Conservation (phyloP, 768 basidiomycete species). For the Suillus plorans region DNA sequence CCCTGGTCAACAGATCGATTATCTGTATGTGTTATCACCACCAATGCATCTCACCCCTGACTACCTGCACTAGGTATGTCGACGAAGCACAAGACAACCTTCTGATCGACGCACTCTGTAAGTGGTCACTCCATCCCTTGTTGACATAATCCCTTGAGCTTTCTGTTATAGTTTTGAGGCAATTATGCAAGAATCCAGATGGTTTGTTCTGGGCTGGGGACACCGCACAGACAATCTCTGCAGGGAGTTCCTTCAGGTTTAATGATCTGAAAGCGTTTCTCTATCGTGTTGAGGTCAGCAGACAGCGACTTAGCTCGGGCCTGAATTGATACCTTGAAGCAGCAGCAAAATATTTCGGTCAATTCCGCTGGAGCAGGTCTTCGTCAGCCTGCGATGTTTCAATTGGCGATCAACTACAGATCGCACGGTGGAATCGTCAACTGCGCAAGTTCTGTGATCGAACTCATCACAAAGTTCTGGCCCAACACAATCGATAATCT, state of each 20-base stretch:
- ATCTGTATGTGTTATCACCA: slow-evolving; percentile 41
- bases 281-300: slow-evolving; percentile 32
- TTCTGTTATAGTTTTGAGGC: slow-evolving; percentile 49
- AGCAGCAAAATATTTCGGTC: slow-evolving; percentile 22
- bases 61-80: slow-evolving; percentile 48
- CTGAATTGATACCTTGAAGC: background rate
- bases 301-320: background rate
- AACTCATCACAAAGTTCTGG: slow-evolving; percentile 63
- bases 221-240: slow-evolving; percentile 75
- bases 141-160: background rate
- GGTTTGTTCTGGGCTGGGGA: slow-evolving; percentile 81
- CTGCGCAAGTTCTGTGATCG: slow-evolving; percentile 63
- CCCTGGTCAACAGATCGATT: slow-evolving; percentile 47
- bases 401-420: slow-evolving; percentile 64
- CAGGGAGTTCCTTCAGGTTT: slow-evolving; percentile 75
- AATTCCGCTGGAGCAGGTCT: slow-evolving; percentile 14
- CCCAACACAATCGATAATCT: slow-evolving; percentile 62
- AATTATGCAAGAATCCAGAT: slow-evolving; percentile 60
- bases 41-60: background rate
- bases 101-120: slow-evolving; percentile 61
- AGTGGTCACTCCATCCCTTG: slow-evolving; percentile 12
- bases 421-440: slow-evolving; percentile 76
- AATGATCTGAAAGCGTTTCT: slow-evolving; percentile 68
- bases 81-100: slow-evolving; percentile 77
- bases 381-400: slow-evolving; percentile 43